These are phyloP conservation scores for Penicillium sp. DNA, from an alignment of 2,329 filamentous ascomycete species.

Conservation along the genomic window DNA sequence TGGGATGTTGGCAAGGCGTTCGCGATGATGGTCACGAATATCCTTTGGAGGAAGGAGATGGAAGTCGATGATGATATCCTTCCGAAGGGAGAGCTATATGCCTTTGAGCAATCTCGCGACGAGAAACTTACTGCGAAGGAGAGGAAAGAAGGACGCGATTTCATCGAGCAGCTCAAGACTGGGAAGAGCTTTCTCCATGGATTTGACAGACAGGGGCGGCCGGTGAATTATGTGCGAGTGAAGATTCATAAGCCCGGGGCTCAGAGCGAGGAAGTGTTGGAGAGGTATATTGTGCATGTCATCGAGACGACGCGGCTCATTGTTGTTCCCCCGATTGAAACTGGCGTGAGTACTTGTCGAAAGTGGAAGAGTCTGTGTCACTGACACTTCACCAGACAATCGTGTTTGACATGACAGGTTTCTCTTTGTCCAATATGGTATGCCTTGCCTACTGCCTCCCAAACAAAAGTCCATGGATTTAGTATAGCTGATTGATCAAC, in stretches of 20 bases:
- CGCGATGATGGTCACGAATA: constrained; percentile 86
- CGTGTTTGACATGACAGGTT: constrained; percentile 90
- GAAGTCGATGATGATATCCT: constrained; percentile 86
- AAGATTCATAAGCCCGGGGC: constrained; percentile 78
- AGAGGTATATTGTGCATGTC: constrained; percentile 84
- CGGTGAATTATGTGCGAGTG: constrained; percentile 79
- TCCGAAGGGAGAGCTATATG: constrained; percentile 67
- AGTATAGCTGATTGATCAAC: neutral
- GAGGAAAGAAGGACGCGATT: constrained; percentile 43
- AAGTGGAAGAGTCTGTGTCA: neutral
- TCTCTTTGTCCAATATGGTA: constrained; percentile 90
- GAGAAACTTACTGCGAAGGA: constrained; percentile 60
- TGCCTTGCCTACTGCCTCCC: constrained; percentile 15
- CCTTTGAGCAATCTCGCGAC: constrained; percentile 64
- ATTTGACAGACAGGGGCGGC: constrained; percentile 54
- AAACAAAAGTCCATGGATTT: too few relatives aligned
- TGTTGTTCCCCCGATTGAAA: constrained; percentile 75
- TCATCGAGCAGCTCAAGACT: constrained; percentile 22
- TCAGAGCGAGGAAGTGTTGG: constrained; percentile 76
- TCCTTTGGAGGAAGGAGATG: constrained; percentile 86
- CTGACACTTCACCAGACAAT: constrained; percentile 62
- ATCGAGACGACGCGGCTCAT: constrained; percentile 87
- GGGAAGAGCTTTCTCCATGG: constrained; percentile 25
- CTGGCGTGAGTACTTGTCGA: constrained; percentile 65
- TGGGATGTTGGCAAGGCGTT: constrained; percentile 92